Base-by-base conservation (phyloP, 2,329 filamentous ascomycete genomes). In the Microdochium trichocladiopsis region DNA sequence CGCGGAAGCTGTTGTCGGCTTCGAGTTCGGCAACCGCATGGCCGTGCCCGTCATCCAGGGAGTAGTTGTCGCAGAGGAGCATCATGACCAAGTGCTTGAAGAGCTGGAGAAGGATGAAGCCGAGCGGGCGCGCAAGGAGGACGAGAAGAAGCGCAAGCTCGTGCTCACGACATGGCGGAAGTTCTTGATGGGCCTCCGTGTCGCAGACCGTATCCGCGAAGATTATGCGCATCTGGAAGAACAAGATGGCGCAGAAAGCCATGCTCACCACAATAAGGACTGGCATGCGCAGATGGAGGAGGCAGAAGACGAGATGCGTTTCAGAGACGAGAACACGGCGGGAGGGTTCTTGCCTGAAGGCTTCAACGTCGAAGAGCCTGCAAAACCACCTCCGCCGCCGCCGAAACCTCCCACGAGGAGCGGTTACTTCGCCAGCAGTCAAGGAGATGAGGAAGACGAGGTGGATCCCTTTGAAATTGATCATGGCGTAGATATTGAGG, bases 1-100 rank as follows among this genome's bases (percentile, higher is more conserved):
- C 60, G 94, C 94, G 0, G 94, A 97, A 69, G 94, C 94, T 1
- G 94, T 96, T 2, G 92, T 92, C 0, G 94, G 90, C 1, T 99
- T 99, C 65, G 94, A 99, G 64, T 99, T 97, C 66, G 93, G 93
- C 0, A 87, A 94, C 60, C 87, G 94, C 55, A 92, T 94, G 78
- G 94, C 94, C 4, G 90, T 97, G 1, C 94, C 94, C 0, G 84
- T 96, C 1, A 87, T 97, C 25, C 87, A 89, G 51, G 94, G 93
- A 1, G 90, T 96, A 0, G 91, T 99, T 0, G 81, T 96, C 2
- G 90, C 93, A 0, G 80, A 84, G 56, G 92, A 95, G 68, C 79
- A 96, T 58, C 82, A 88, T 55, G 82, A 85, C 16, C 66, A 80
- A 31, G 79, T 96, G 1, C 83, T 89, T 65, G 87, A 90, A 62